Conservation (phyloP, 2,329 filamentous ascomycete species). For the Lecanicillium sp. region DNA sequence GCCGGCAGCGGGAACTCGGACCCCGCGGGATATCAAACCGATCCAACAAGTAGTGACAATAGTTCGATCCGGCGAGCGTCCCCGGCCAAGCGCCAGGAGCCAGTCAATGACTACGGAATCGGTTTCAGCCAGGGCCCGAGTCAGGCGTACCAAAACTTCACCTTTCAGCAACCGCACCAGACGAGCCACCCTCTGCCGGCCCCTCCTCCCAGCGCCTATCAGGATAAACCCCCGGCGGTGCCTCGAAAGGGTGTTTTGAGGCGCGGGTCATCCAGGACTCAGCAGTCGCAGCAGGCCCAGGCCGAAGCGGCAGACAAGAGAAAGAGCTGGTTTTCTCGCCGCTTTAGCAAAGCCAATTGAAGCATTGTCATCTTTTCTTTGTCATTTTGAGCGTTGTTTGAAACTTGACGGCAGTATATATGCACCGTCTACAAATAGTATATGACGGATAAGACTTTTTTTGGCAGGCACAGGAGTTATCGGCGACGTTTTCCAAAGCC, state of each 20-base stretch:
- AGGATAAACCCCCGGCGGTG: slow-evolving; percentile 12
- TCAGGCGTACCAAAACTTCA: slow-evolving; percentile 30
- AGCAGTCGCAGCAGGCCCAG: slow-evolving; percentile 22
- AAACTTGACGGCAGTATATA: too few relatives aligned
- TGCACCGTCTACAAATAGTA: too few relatives aligned
- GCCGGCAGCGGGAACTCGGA: slow-evolving; percentile 69
- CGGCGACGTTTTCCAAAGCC: too few relatives aligned
- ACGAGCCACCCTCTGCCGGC: slow-evolving; percentile 14
- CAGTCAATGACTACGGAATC: slow-evolving; percentile 58
- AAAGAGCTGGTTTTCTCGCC: slow-evolving; percentile 81
- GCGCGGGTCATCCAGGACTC: slow-evolving; percentile 18
- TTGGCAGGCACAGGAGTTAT: too few relatives aligned
- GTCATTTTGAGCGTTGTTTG: too few relatives aligned
- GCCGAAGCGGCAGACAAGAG: slow-evolving; percentile 54
- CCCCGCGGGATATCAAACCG: slow-evolving; percentile 71
- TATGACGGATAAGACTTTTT: too few relatives aligned
- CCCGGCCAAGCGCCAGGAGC: slow-evolving; percentile 44
- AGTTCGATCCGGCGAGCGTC: slow-evolving; percentile 76
- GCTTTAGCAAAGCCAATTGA: slow-evolving; percentile 57
- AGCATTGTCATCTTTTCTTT: too few relatives aligned
- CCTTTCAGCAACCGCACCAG: slow-evolving; percentile 15
- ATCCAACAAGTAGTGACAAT: slow-evolving; percentile 82
- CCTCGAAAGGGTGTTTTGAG: slow-evolving; percentile 23
- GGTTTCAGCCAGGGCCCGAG: slow-evolving; percentile 36
- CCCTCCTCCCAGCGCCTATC: slow-evolving; percentile 16